These are phyloP conservation scores for Trichosporon sp. DNA, from an alignment of 1,284 basidiomycete species.

Conservation along the genomic window DNA sequence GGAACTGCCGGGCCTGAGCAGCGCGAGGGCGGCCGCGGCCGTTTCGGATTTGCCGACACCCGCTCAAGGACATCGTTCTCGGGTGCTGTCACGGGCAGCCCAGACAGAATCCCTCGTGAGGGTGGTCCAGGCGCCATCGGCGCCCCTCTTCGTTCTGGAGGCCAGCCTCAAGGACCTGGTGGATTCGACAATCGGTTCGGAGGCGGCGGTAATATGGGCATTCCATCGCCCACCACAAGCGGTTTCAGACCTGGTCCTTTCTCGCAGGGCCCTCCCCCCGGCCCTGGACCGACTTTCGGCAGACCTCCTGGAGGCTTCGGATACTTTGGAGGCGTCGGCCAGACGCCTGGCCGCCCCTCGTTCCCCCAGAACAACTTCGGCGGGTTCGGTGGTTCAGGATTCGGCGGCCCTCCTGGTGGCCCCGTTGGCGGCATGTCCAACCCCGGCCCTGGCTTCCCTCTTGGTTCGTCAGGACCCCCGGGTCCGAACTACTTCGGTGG, in stretches of 20 bases:
- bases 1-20: constrained; percentile 9
- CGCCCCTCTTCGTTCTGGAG: constrained; percentile 12
- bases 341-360: constrained; percentile 16
- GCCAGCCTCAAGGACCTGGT: not conserved
- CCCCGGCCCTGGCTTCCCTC: constrained; percentile 1
- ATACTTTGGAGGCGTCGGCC: constrained; percentile 23
- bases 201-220: constrained; percentile 7
- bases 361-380: constrained; percentile 20
- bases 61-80: constrained; percentile 6
- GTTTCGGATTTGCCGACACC: constrained; percentile 7
- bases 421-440: not conserved
- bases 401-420: constrained; percentile 6
- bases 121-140: constrained; percentile 22
- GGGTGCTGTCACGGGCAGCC: constrained; percentile 5
- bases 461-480: not conserved
- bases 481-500: constrained; percentile 8
- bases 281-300: constrained; percentile 22
- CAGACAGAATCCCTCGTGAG: constrained; percentile 9
- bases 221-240: constrained; percentile 4
- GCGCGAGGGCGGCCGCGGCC: constrained; percentile 9
- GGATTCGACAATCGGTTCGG: constrained; percentile 5
- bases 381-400: constrained; percentile 16
- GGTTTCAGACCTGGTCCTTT: constrained; percentile 16
- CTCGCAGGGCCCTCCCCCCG: constrained; percentile 14
- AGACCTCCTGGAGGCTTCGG: constrained; percentile 21